These are phyloP conservation scores for Ulota crispa DNA, from an alignment of 225 moss, liverwort and hornwort genomes.

Conservation along the genomic window DNA sequence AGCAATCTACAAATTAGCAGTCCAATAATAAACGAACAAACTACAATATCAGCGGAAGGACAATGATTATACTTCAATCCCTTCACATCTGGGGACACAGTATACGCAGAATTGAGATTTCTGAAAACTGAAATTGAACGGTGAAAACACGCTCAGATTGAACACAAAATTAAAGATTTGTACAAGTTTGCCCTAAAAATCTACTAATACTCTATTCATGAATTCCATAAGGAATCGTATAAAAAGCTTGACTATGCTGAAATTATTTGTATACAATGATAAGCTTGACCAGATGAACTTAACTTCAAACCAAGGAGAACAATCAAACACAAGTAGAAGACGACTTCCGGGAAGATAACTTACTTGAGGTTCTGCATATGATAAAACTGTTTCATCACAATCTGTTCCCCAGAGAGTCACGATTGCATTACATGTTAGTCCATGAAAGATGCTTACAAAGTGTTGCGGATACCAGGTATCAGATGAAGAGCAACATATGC, in stretches of 20 bases:
- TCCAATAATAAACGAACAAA: background rate
- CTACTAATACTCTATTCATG: background rate
- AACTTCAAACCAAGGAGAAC: background rate
- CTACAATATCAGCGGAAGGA: background rate
- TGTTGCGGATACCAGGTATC: background rate
- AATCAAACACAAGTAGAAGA: background rate
- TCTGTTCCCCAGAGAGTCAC: constrained; percentile 43
- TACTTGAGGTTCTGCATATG: constrained; percentile 74
- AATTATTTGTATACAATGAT: background rate
- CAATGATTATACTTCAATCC: background rate
- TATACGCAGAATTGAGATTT: background rate
- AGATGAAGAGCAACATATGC: background rate
- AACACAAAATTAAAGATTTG: background rate
- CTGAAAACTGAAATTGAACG: background rate
- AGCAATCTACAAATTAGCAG: background rate
- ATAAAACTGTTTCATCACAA: constrained; percentile 56
- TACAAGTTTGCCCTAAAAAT: background rate
- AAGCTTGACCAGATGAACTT: background rate
- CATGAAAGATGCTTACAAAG: background rate
- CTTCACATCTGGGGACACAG: background rate
- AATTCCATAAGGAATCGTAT: background rate
- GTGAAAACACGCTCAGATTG: background rate
- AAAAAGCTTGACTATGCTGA: background rate
- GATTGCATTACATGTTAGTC: background rate
- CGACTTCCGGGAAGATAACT: background rate